These are phyloP conservation scores for Nepenthes alata DNA, from an alignment of 179 eudicot species.

Conservation along the genomic window DNA sequence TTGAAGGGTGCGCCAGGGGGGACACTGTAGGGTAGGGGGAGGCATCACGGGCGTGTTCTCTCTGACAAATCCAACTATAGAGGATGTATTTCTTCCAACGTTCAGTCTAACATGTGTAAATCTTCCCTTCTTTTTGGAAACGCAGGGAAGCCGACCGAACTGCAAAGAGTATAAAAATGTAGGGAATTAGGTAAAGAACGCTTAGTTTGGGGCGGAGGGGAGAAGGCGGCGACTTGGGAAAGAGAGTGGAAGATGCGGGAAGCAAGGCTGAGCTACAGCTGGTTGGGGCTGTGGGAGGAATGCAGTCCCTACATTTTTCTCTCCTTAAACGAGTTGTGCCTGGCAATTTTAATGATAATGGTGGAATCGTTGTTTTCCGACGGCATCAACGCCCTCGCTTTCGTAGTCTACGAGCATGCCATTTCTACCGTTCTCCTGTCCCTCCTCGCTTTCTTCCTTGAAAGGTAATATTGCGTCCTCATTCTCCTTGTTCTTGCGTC, in stretches of 20 bases:
- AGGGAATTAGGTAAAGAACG: conserved; percentile 3
- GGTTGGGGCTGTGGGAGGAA: background rate
- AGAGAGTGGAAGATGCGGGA: background rate
- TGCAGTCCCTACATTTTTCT: background rate
- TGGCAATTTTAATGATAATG: background rate
- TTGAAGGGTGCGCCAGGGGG: too few relatives aligned
- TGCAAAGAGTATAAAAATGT: conserved; percentile 15
- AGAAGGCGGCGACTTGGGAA: background rate
- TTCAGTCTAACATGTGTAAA: too few relatives aligned
- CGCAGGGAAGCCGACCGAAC: too few relatives aligned
- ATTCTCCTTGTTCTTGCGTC: too few relatives aligned
- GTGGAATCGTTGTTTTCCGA: background rate
- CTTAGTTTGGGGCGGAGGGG: too few relatives aligned
- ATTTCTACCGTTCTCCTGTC: background rate
- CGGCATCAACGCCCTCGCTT: background rate
- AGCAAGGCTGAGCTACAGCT: background rate
- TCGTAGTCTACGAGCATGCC: conserved; percentile 1
- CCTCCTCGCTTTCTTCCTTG: conserved; percentile 1
- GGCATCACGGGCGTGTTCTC: too few relatives aligned
- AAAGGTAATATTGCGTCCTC: background rate
- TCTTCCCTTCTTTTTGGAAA: too few relatives aligned
- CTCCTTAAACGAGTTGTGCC: background rate
- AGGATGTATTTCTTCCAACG: too few relatives aligned
- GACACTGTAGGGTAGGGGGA: too few relatives aligned
- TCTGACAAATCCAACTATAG: too few relatives aligned